Percentiles rank a stretch among this genome's conserved stretches.
These are phyloP conservation scores for Ustilago nuda DNA, from an alignment of 1,284 basidiomycete species.

Conservation along the genomic window DNA sequence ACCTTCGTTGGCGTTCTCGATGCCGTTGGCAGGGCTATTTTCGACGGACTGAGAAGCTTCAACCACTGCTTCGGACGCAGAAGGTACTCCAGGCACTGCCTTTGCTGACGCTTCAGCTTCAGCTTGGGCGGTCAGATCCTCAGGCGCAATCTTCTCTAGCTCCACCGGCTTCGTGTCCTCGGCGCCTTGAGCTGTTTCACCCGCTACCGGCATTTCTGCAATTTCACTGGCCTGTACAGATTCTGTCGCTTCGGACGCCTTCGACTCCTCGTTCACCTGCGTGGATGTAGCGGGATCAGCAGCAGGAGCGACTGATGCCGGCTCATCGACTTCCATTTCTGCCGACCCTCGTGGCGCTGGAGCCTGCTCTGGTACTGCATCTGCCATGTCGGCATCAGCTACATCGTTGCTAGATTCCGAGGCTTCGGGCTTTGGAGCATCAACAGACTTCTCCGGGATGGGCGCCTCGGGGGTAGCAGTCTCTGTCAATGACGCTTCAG, in stretches of 20 bases:
- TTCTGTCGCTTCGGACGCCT: neutral
- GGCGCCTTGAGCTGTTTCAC: neutral
- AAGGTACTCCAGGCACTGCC: neutral
- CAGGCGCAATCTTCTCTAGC: neutral
- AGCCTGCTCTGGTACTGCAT: conserved; percentile 11
- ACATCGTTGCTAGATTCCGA: neutral
- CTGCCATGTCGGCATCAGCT: conserved; percentile 28
- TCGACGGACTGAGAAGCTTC: neutral
- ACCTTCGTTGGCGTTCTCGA: neutral
- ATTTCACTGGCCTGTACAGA: neutral
- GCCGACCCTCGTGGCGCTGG: neutral
- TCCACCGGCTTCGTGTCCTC: neutral
- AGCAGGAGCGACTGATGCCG: conserved; percentile 1
- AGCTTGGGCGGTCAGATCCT: neutral
- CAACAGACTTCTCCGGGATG: neutral
- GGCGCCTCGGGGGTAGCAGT: neutral
- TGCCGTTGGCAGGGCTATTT: neutral
- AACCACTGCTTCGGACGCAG: neutral
- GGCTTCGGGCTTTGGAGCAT: neutral
- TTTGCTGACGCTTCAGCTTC: neutral
- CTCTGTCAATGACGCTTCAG: too few relatives aligned
- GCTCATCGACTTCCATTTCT: neutral
- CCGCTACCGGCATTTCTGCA: neutral
- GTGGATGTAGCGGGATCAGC: neutral
- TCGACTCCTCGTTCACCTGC: neutral